A percentile compares a stretch with the other conserved stretches of the same genome.
Evolutionary conservation across 2,329 filamentous ascomycete genomes (phyloP).

Genomic region (Xylaria sp.): DNA sequence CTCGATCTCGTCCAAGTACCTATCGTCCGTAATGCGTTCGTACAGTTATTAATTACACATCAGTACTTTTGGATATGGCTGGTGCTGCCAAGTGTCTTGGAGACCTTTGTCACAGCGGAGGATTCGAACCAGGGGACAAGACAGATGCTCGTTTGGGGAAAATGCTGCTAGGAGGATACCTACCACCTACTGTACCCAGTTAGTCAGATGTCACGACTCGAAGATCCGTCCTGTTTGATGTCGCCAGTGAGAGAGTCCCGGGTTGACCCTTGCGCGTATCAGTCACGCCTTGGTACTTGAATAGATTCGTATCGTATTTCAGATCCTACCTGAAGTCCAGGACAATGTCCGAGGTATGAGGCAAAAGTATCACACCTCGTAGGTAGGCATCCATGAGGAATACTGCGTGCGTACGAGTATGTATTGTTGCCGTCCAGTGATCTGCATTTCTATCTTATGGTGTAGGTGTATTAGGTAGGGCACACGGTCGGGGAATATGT

Average conservation of each 20-base stretch:
- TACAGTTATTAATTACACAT: not conserved
- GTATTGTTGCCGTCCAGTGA: too few relatives aligned
- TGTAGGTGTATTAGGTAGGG: too few relatives aligned
- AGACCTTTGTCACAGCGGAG: not conserved
- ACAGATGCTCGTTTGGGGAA: not conserved
- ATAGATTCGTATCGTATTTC: not conserved
- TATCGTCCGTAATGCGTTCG: not conserved
- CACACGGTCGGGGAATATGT: not conserved
- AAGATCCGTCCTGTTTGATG: not conserved
- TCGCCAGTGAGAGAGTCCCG: not conserved
- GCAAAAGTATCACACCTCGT: too few relatives aligned
- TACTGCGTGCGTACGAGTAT: too few relatives aligned
- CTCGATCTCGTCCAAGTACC: not conserved
- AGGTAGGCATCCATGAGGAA: too few relatives aligned
- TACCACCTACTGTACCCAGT: not conserved
- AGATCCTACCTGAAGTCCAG: not conserved
- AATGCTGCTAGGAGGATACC: not conserved
- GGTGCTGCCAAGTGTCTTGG: not conserved
- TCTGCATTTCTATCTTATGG: too few relatives aligned
- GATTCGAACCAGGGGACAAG: not conserved
- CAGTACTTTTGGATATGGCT: not conserved
- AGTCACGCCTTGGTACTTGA: not conserved
- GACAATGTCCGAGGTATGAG: not conserved
- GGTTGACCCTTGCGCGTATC: slow-evolving; percentile 10
- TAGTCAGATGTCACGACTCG: not conserved